Evolutionary conservation across 129 eudicot species (phyloP).

Genomic region (Kitagawia praeruptora): DNA sequence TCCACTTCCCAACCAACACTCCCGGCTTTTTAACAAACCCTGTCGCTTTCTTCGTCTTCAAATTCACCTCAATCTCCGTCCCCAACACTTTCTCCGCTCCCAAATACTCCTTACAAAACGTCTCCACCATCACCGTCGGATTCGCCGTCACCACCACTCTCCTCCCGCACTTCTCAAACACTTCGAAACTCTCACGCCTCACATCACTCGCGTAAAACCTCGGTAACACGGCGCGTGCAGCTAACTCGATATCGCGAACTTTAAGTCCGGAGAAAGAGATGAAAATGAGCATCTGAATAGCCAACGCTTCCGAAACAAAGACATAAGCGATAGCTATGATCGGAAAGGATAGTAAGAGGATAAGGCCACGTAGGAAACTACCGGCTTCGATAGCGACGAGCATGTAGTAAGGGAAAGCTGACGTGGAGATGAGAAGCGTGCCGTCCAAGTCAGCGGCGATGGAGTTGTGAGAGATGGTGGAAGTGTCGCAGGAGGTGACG

Average conservation of each 20-base stretch:
- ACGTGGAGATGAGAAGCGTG: slow-evolving; percentile 56
- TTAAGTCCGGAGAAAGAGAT: slow-evolving; percentile 53
- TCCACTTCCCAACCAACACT: slow-evolving; percentile 64
- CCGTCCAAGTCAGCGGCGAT: slow-evolving; percentile 98
- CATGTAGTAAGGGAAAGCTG: slow-evolving; percentile 88
- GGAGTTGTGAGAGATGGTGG: slow-evolving; percentile 40
- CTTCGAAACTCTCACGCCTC: slow-evolving; percentile 51
- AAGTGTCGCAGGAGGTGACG: slow-evolving; percentile 44
- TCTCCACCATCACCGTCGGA: slow-evolving; percentile 83
- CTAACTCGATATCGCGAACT: slow-evolving; percentile 57
- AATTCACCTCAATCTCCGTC: slow-evolving; percentile 82
- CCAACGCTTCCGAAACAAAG: slow-evolving; percentile 68
- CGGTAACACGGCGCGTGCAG: slow-evolving; percentile 64
- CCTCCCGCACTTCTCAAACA: slow-evolving; percentile 55
- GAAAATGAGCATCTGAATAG: slow-evolving; percentile 58
- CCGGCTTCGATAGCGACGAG: slow-evolving; percentile 91
- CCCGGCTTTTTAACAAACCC: slow-evolving; percentile 76
- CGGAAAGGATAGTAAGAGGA: slow-evolving; percentile 50
- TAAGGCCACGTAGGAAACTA: slow-evolving; percentile 71
- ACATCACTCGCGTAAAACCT: slow-evolving; percentile 75
- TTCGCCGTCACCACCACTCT: slow-evolving; percentile 89
- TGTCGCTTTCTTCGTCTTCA: slow-evolving; percentile 65
- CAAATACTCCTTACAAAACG: slow-evolving; percentile 67
- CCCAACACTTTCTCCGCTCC: slow-evolving; percentile 93
- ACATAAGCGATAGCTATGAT: slow-evolving; percentile 47